Percentiles rank a stretch among this genome's conserved stretches.
phyloP scores from a whole-genome alignment of 352 stramenopile species.

The Globisporangium canariense region DNA sequence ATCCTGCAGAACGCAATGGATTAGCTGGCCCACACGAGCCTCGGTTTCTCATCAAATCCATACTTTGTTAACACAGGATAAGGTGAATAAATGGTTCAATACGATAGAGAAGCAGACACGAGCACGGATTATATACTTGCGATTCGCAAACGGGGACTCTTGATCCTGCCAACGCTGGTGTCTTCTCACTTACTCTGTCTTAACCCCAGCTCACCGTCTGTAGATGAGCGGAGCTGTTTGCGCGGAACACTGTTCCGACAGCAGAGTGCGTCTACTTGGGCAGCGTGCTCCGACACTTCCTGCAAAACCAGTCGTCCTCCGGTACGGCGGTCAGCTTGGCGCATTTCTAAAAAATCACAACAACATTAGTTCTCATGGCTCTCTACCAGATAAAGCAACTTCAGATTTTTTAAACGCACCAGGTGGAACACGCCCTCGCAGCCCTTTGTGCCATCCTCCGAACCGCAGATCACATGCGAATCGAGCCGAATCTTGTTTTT shows the following conservation, averaged over 20 bases:
- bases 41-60: not conserved
- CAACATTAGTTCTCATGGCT: no score
- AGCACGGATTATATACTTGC: conserved; percentile 7
- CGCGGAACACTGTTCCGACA: not conserved
- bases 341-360: conserved; percentile 69
- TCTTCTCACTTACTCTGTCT: not conserved
- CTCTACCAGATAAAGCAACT: conserved; percentile 1
- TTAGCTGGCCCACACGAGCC: not conserved
- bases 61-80: not conserved
- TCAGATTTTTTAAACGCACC: conserved; percentile 26
- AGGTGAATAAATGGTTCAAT: not conserved
- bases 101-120: not conserved
- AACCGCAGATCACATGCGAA: conserved; percentile 88
- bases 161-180: not conserved
- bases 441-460: conserved; percentile 81
- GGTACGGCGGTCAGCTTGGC: conserved; percentile 72
- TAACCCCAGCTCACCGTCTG: not conserved
- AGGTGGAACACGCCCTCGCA: conserved; percentile 88
- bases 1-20: not conserved
- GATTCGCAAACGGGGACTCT: not conserved
- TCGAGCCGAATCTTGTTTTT: conserved; percentile 88
- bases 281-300: conserved; percentile 39
- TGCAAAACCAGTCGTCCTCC: conserved; percentile 88
- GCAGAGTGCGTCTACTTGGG: conserved; percentile 10
- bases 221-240: no score